A percentile compares a stretch with the other conserved stretches of the same genome.
These are phyloP conservation scores for Boletus reticuloceps DNA, from an alignment of 768 basidiomycete species.

Conservation along the genomic window DNA sequence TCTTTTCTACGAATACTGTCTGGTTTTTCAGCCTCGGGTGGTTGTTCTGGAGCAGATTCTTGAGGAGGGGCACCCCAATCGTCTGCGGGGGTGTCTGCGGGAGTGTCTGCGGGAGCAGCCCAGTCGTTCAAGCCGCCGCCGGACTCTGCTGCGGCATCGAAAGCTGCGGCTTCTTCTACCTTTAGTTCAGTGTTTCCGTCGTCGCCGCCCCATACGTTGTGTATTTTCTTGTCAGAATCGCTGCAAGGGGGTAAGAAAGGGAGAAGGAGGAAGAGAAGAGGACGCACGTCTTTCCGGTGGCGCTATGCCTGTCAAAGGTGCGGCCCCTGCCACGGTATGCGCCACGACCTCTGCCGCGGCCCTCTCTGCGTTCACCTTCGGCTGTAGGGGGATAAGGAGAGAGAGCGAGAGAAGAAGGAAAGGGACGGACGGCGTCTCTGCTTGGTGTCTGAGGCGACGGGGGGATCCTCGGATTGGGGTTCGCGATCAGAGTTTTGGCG, in stretches of 20 bases:
- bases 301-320: constrained; percentile 82
- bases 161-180: constrained; percentile 70
- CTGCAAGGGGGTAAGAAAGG: constrained; percentile 37
- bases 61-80: constrained; percentile 38
- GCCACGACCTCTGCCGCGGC: constrained; percentile 43
- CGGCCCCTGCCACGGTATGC: constrained; percentile 61
- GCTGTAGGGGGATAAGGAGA: constrained; percentile 20
- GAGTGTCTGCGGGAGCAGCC: constrained; percentile 32
- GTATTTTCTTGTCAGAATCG: constrained; percentile 93
- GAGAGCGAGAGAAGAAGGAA: background rate
- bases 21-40: constrained; percentile 36
- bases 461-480: constrained; percentile 38
- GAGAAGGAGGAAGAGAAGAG: background rate
- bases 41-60: constrained; percentile 28
- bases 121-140: constrained; percentile 31
- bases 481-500: constrained; percentile 39
- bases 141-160: constrained; percentile 63
- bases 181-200: constrained; percentile 83
- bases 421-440: constrained; percentile 31
- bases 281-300: constrained; percentile 78
- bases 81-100: constrained; percentile 26
- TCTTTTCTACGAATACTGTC: constrained; percentile 45
- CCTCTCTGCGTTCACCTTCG: constrained; percentile 46
- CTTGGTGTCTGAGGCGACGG: constrained; percentile 31
- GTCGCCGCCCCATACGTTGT: constrained; percentile 94